Percentiles rank a stretch among this genome's conserved stretches.
Conservation (phyloP, 768 basidiomycete species). For the Rhizopogon vulgaris region DNA sequence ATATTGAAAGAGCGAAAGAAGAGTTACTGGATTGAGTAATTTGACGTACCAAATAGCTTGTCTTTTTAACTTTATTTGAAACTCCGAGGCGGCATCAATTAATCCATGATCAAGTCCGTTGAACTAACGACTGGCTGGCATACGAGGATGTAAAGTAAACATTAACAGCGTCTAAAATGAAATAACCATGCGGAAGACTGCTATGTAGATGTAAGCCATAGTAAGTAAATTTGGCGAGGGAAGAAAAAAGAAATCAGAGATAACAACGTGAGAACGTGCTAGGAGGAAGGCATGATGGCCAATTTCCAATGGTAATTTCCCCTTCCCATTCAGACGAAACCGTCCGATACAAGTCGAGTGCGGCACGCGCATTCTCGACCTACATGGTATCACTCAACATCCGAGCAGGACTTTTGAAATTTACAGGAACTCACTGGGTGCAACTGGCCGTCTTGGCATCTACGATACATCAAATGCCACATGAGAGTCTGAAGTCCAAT, state of each 20-base stretch:
- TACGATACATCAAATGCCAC: slow-evolving; percentile 78
- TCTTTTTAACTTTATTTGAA: neutral
- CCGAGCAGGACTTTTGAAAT: slow-evolving; percentile 9
- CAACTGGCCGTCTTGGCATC: slow-evolving; percentile 65
- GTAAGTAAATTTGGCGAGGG: neutral
- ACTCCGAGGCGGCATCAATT: neutral
- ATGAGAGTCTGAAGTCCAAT: slow-evolving; percentile 74
- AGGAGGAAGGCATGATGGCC: slow-evolving; percentile 74
- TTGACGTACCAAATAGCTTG: slow-evolving; percentile 1
- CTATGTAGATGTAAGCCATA: neutral
- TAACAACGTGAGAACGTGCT: slow-evolving; percentile 80
- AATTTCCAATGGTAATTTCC: slow-evolving; percentile 51
- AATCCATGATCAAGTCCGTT: neutral
- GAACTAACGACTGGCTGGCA: neutral
- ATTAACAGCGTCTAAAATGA: slow-evolving; percentile 1
- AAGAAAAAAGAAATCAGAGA: slow-evolving; percentile 27
- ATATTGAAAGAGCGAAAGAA: slow-evolving; percentile 5
- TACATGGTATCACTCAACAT: slow-evolving; percentile 21
- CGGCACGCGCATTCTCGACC: slow-evolving; percentile 73
- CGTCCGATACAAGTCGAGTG: slow-evolving; percentile 48
- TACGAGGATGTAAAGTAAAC: neutral
- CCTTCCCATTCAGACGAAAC: slow-evolving; percentile 62
- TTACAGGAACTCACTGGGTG: slow-evolving; percentile 53
- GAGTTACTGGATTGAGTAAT: neutral
- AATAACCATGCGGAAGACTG: slow-evolving; percentile 1